Evolutionary conservation across 2,329 filamentous ascomycete species (phyloP).

Genomic region (Conoideocrella luteorostrata): DNA sequence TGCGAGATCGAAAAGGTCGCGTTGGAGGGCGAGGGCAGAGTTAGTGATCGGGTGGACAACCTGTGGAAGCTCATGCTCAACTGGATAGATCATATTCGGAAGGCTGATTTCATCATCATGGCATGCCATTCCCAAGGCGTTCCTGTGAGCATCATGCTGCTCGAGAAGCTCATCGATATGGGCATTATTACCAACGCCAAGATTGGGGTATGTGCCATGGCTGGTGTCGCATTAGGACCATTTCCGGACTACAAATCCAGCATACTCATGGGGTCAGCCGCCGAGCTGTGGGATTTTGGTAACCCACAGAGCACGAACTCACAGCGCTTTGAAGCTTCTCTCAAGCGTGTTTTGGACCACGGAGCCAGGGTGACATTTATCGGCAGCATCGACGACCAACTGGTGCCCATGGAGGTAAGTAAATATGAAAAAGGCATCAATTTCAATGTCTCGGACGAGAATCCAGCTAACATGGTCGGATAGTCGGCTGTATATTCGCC

Average conservation of each 20-base stretch:
- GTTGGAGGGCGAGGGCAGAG: constrained; percentile 89
- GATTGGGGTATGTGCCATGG: constrained; percentile 83
- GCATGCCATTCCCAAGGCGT: constrained; percentile 95
- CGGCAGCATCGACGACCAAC: constrained; percentile 93
- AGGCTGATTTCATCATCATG: constrained; percentile 84
- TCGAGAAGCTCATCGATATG: constrained; percentile 87
- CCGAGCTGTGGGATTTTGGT: constrained; percentile 90
- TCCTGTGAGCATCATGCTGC: constrained; percentile 84
- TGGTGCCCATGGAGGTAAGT: constrained; percentile 80
- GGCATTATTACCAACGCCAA: constrained; percentile 71
- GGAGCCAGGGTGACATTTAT: constrained; percentile 81
- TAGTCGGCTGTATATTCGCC: constrained; percentile 80
- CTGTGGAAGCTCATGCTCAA: constrained; percentile 92
- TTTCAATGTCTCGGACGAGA: neutral
- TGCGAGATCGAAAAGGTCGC: constrained; percentile 89
- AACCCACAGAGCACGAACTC: constrained; percentile 76
- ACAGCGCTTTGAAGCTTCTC: constrained; percentile 68
- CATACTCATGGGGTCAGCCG: constrained; percentile 83
- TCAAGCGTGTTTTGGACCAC: constrained; percentile 68
- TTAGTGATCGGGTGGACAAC: constrained; percentile 81
- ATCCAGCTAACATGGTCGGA: constrained; percentile 7
- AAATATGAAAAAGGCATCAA: too few species aligned
- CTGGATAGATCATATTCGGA: constrained; percentile 85
- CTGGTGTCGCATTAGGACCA: constrained; percentile 87
- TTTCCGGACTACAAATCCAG: constrained; percentile 88